These are phyloP conservation scores for Abrus precatorius DNA, from an alignment of 306 rosid species.

Conservation along the genomic window DNA sequence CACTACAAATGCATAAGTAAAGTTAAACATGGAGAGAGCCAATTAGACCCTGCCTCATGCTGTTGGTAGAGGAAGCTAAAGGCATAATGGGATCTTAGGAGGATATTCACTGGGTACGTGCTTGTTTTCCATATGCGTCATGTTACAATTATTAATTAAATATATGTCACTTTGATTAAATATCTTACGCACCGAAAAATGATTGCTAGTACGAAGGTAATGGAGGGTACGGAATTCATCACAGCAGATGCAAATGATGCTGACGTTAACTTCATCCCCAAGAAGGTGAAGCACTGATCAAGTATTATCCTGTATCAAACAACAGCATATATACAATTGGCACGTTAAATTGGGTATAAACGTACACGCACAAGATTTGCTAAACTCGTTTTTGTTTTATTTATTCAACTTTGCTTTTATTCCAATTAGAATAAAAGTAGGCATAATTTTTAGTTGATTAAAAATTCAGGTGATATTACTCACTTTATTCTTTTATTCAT, in stretches of 20 bases:
- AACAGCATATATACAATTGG: not conserved
- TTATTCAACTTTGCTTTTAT: not conserved
- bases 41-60: not conserved
- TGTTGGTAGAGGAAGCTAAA: not conserved
- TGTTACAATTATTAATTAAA: not conserved
- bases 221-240: slow-evolving; percentile 53
- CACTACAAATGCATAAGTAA: not conserved
- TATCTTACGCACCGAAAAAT: slow-evolving; percentile 44
- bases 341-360: not conserved
- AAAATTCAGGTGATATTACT: not conserved
- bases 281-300: slow-evolving; percentile 54
- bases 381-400: not conserved
- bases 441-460: not conserved
- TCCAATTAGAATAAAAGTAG: not conserved
- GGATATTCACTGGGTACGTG: slow-evolving; percentile 44
- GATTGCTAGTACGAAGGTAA: slow-evolving; percentile 54
- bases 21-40: slow-evolving; percentile 27
- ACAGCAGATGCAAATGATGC: slow-evolving; percentile 59
- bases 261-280: slow-evolving; percentile 51
- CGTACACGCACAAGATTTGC: too few relatives aligned
- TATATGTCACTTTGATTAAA: not conserved
- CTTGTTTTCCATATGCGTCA: not conserved
- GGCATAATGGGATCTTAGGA: slow-evolving; percentile 41
- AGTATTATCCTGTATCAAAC: slow-evolving; percentile 50
- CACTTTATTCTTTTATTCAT: not conserved